Evolutionary conservation across 2,329 filamentous ascomycete genomes (phyloP).

Genomic region (Nannizziopsis arthrosporioides): DNA sequence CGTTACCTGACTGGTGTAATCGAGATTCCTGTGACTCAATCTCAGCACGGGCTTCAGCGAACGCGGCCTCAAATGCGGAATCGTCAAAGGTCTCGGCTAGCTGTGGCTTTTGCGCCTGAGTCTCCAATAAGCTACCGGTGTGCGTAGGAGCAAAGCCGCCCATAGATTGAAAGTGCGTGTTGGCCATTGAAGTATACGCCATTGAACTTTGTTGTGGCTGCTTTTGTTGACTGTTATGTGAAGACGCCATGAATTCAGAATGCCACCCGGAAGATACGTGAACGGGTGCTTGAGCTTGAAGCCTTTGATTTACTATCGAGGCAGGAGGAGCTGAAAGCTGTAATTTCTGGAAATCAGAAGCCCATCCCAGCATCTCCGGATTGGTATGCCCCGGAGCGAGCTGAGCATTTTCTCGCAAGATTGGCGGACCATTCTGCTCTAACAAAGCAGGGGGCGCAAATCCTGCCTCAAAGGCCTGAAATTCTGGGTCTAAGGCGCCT

Average conservation of each 20-base stretch:
- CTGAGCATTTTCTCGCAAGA: constrained; percentile 15
- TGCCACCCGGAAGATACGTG: constrained; percentile 43
- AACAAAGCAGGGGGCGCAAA: constrained; percentile 25
- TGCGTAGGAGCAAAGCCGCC: not conserved
- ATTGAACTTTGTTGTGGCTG: constrained; percentile 8
- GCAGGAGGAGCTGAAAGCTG: constrained; percentile 30
- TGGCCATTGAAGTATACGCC: constrained; percentile 1
- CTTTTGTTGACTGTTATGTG: constrained; percentile 18
- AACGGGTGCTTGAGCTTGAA: constrained; percentile 30
- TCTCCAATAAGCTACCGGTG: constrained; percentile 1
- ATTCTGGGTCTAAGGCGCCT: constrained; percentile 52
- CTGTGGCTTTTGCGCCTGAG: constrained; percentile 25
- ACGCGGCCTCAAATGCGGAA: constrained; percentile 37
- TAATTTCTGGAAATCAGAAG: constrained; percentile 37
- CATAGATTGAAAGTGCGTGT: constrained; percentile 1
- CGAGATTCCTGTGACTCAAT: constrained; percentile 23
- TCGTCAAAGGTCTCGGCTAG: constrained; percentile 30
- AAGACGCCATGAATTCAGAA: constrained; percentile 45
- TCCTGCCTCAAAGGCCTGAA: constrained; percentile 52
- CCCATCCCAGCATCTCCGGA: constrained; percentile 28
- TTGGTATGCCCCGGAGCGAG: constrained; percentile 19
- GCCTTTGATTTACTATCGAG: constrained; percentile 39
- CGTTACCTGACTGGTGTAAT: constrained; percentile 11
- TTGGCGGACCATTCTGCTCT: constrained; percentile 21
- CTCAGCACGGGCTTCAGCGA: constrained; percentile 31